Evolutionary conservation across 768 basidiomycete genomes (phyloP).

Genomic region (Phlebiopsis gigantea): DNA sequence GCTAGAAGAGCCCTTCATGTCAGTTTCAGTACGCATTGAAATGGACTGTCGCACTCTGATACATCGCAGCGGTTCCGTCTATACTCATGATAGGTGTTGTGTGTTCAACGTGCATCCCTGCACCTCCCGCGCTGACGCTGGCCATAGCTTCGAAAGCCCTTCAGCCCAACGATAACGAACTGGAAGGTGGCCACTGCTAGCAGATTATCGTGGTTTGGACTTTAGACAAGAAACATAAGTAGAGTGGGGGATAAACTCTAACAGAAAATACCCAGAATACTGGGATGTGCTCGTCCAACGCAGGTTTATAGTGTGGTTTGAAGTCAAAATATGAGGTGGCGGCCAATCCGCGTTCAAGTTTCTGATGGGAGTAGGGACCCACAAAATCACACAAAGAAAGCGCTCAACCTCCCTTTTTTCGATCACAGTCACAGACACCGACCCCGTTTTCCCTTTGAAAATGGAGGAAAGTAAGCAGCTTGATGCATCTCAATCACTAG

Average conservation of each 20-base stretch:
- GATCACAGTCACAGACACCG: neutral
- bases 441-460: no score
- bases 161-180: no score
- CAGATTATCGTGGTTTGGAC: no score
- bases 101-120: neutral
- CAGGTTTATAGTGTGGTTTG: no score
- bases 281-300: no score
- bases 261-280: no score
- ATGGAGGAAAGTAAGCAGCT: no score
- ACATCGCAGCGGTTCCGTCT: conserved; percentile 4
- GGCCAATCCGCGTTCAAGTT: neutral
- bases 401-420: neutral
- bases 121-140: neutral
- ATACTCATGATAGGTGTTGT: neutral
- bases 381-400: neutral
- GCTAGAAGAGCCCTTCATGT: conserved; percentile 16
- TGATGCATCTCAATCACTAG: no score
- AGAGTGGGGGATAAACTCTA: no score
- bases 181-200: no score
- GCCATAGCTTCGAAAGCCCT: no score
- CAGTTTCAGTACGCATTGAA: neutral
- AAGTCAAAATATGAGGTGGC: no score
- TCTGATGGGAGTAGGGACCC: neutral
- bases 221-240: neutral
- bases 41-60: neutral